Evolutionary conservation across 441 rosid genomes (phyloP).

Genomic region (Arabidopsis lyrata): DNA sequence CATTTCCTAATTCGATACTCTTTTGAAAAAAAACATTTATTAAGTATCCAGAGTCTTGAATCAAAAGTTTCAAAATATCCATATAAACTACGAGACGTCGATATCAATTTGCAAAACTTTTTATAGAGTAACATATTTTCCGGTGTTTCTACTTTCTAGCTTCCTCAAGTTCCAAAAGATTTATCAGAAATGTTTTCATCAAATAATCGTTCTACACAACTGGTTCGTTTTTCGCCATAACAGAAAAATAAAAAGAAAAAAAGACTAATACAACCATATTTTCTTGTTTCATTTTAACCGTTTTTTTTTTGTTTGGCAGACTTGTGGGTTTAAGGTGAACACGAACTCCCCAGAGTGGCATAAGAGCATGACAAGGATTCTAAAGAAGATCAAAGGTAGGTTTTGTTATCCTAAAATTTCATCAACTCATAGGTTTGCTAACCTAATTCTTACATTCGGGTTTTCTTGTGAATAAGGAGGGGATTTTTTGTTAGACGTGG

Average conservation of each 20-base stretch:
- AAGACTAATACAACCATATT: neutral
- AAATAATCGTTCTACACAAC: neutral
- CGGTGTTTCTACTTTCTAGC: neutral
- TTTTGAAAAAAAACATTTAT: neutral
- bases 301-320: neutral
- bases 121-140: neutral
- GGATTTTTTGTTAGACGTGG: neutral
- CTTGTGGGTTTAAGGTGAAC: slow-evolving; percentile 1
- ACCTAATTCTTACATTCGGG: neutral
- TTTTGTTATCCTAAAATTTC: no score
- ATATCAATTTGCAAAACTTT: neutral
- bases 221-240: neutral
- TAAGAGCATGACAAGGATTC: neutral
- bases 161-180: neutral
- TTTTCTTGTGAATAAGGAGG: neutral
- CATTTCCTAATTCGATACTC: neutral
- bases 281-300: neutral
- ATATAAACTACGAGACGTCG: neutral
- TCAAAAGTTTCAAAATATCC: neutral
- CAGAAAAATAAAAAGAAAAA: no score
- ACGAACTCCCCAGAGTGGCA: neutral
- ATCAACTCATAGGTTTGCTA: neutral
- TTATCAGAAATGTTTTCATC: neutral
- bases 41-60: neutral
- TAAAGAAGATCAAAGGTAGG: neutral